Conservation (phyloP, 1,284 basidiomycete genomes). For the Trichosporon ovoides region DNA sequence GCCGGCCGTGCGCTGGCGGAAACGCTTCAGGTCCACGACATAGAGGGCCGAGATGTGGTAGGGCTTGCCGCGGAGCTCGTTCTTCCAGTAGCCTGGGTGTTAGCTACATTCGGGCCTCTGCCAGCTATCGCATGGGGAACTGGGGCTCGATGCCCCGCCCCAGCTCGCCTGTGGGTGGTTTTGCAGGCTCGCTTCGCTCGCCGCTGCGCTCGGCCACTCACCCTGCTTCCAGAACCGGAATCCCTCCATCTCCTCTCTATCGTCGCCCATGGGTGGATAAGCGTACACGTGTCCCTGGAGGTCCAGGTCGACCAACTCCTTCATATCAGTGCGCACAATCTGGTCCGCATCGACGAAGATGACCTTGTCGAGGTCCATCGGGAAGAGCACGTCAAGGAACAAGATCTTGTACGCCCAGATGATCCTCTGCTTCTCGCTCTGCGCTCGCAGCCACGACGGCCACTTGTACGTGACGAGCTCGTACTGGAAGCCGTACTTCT, state of each 20-base stretch:
- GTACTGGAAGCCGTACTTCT: constrained; percentile 84
- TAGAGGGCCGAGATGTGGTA: constrained; percentile 90
- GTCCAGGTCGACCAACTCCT: constrained; percentile 86
- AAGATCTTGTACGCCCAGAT: constrained; percentile 99
- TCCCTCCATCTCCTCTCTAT: constrained; percentile 90
- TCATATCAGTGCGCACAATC: constrained; percentile 88
- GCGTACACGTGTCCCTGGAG: constrained; percentile 86
- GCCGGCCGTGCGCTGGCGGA: constrained; percentile 62
- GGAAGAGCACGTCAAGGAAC: constrained; percentile 97
- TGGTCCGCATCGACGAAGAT: constrained; percentile 98
- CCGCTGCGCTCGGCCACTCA: too few species aligned
- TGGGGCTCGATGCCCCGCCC: too few species aligned
- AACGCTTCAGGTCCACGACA: constrained; percentile 90
- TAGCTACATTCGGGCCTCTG: not conserved
- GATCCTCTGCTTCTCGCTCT: constrained; percentile 94
- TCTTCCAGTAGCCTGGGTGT: constrained; percentile 68
- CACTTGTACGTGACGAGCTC: constrained; percentile 98
- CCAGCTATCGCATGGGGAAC: too few species aligned
- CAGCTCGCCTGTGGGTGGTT: too few species aligned
- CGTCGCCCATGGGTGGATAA: constrained; percentile 96
- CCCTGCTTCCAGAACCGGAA: constrained; percentile 97
- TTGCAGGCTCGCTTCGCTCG: too few species aligned
- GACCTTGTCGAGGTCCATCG: constrained; percentile 94
- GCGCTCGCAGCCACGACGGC: constrained; percentile 91
- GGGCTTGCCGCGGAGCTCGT: constrained; percentile 70